These are phyloP conservation scores for Prillingera fragicola DNA, from an alignment of 1,284 basidiomycete species.

Conservation along the genomic window DNA sequence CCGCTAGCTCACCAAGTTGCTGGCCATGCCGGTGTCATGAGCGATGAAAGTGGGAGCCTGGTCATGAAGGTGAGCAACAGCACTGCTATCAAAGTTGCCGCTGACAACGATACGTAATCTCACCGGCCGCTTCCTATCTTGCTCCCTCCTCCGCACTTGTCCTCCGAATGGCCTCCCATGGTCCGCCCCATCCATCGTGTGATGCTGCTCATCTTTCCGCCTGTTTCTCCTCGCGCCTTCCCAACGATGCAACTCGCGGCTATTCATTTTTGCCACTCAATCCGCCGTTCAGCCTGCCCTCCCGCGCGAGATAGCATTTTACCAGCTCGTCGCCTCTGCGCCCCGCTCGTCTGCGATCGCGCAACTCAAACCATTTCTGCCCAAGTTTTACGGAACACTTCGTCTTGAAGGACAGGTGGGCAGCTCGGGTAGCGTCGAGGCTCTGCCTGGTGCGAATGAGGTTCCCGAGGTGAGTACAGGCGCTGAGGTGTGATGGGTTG, in stretches of 20 bases:
- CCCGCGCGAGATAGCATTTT: constrained; percentile 71
- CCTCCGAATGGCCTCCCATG: no score
- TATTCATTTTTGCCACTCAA: no score
- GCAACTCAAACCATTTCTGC: constrained; percentile 54
- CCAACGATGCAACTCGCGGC: no score
- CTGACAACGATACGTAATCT: not conserved
- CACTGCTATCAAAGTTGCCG: not conserved
- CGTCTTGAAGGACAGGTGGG: constrained; percentile 60
- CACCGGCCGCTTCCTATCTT: not conserved
- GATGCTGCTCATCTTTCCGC: no score
- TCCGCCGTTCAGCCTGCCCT: constrained; percentile 57
- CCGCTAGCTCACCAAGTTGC: constrained; percentile 68
- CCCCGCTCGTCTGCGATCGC: constrained; percentile 21
- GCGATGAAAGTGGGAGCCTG: constrained; percentile 67
- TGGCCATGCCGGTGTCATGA: constrained; percentile 73
- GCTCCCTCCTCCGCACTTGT: not conserved
- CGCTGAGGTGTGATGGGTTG: no score
- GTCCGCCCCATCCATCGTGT: no score
- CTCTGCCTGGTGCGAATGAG: constrained; percentile 12
- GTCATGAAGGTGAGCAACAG: constrained; percentile 73
- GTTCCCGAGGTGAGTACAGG: constrained; percentile 31
- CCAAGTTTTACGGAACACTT: constrained; percentile 70
- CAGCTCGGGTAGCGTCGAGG: constrained; percentile 18
- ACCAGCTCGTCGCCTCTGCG: constrained; percentile 56
- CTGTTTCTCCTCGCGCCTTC: no score